phyloP scores from a whole-genome alignment of 441 rosid genomes.

The Populus hybrid region DNA sequence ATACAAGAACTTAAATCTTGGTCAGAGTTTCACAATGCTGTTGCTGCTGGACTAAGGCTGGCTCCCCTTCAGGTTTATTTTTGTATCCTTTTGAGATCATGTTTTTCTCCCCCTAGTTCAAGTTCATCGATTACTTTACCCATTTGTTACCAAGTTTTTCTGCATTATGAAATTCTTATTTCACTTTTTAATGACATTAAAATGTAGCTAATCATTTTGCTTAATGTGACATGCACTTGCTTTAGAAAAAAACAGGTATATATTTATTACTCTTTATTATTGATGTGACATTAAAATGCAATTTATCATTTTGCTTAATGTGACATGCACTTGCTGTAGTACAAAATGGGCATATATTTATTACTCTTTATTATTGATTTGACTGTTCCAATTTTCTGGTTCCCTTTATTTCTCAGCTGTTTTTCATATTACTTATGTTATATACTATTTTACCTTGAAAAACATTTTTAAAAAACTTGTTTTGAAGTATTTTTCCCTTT shows the following conservation, averaged over 20 bases:
- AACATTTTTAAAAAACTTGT: constrained; percentile 12
- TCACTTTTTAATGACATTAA: background rate
- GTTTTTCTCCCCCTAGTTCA: background rate
- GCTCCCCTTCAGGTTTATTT: constrained; percentile 87
- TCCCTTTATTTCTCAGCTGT: background rate
- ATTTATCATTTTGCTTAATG: background rate
- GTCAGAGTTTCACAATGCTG: constrained; percentile 99
- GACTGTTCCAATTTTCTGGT: background rate
- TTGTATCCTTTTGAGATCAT: constrained; percentile 20
- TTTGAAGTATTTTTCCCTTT: constrained; percentile 8
- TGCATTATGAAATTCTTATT: background rate
- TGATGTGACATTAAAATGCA: background rate
- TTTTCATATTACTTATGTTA: background rate
- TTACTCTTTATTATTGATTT: background rate
- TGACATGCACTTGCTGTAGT: background rate
- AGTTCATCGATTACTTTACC: background rate
- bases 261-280: background rate
- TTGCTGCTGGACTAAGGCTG: constrained; percentile 95
- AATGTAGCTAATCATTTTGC: background rate
- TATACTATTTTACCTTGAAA: background rate
- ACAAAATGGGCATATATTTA: background rate
- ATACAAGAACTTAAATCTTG: constrained; percentile 95
- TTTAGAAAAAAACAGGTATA: background rate
- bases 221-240: background rate
- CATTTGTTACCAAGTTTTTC: background rate